Conservation (phyloP, 2,329 filamentous ascomycete species). For the Tolypocladium album region DNA sequence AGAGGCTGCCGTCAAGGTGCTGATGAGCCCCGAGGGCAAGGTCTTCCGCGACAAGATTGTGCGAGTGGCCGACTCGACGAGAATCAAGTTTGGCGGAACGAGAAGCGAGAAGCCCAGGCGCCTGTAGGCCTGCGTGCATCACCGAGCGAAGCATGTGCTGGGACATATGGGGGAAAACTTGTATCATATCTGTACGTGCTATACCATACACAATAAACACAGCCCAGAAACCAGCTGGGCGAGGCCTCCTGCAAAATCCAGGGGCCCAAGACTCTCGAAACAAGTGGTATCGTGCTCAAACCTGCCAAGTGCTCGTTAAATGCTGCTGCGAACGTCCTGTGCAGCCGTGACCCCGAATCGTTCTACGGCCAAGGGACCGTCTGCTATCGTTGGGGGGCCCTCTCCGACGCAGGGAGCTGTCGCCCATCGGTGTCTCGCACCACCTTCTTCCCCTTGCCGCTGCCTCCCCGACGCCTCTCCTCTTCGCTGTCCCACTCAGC, state of each 20-base stretch:
- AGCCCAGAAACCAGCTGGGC: slow-evolving; percentile 3
- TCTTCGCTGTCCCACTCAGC: slow-evolving; percentile 35
- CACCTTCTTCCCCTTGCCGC: slow-evolving; percentile 32
- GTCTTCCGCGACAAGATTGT: slow-evolving; percentile 63
- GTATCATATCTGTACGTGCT: slow-evolving; percentile 25
- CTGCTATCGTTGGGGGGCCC: slow-evolving; percentile 27
- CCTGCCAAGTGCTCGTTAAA: not conserved
- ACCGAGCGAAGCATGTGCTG: not conserved
- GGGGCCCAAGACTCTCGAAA: slow-evolving; percentile 5
- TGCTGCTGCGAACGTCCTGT: not conserved
- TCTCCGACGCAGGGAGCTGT: slow-evolving; percentile 39
- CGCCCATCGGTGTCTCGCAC: slow-evolving; percentile 40
- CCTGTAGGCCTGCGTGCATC: slow-evolving; percentile 32
- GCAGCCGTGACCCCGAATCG: not conserved
- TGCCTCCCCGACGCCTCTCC: slow-evolving; percentile 27
- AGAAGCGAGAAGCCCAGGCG: slow-evolving; percentile 77
- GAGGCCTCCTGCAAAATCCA: not conserved
- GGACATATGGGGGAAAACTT: slow-evolving; percentile 10
- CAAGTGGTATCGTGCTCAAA: slow-evolving; percentile 5
- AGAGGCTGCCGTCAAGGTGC: slow-evolving; percentile 80
- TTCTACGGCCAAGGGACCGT: too few relatives aligned
- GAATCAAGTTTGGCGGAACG: slow-evolving; percentile 90
- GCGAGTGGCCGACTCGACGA: slow-evolving; percentile 75
- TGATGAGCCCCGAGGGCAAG: slow-evolving; percentile 78
- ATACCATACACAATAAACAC: slow-evolving; percentile 16